Evolutionary conservation across 2,329 filamentous ascomycete genomes (phyloP).

Genomic region (Alternaria sp.): DNA sequence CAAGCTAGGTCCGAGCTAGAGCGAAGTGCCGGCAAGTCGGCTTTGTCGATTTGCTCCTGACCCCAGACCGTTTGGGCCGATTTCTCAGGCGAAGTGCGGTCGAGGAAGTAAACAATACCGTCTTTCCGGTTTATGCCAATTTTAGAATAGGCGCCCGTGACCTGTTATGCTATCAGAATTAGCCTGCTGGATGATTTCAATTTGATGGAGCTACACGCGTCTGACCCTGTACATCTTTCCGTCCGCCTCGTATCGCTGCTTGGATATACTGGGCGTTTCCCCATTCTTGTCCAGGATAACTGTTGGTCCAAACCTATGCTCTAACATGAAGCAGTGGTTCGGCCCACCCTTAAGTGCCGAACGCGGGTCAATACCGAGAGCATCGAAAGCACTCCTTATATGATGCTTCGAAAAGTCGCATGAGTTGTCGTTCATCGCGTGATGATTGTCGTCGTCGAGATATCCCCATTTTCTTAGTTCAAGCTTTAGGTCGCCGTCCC

Average conservation of each 20-base stretch:
- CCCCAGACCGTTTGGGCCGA: not conserved
- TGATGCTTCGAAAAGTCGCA: slow-evolving; percentile 17
- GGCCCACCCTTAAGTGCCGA: slow-evolving; percentile 7
- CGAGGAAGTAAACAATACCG: slow-evolving; percentile 17
- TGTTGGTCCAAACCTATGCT: slow-evolving; percentile 4
- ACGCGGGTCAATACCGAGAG: slow-evolving; percentile 4
- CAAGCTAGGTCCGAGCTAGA: not conserved
- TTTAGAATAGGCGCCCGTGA: slow-evolving; percentile 9
- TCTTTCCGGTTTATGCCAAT: slow-evolving; percentile 15
- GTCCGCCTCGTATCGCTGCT: slow-evolving; percentile 16
- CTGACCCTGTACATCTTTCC: slow-evolving; percentile 6
- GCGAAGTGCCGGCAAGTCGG: not conserved
- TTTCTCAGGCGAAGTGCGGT: slow-evolving; percentile 2
- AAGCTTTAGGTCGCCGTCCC: slow-evolving; percentile 9
- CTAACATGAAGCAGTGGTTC: slow-evolving; percentile 14
- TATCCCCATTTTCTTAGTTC: slow-evolving; percentile 21
- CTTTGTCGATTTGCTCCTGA: too few relatives aligned
- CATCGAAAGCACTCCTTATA: slow-evolving; percentile 5
- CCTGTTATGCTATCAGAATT: not conserved
- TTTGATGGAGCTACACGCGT: not conserved
- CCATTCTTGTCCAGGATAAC: not conserved
- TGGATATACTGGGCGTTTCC: not conserved
- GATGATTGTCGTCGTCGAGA: not conserved
- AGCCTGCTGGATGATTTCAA: not conserved
- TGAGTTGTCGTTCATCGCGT: not conserved